These are phyloP conservation scores for Plasmodium ovale DNA, from an alignment of 169 alveolate species.

Conservation along the genomic window DNA sequence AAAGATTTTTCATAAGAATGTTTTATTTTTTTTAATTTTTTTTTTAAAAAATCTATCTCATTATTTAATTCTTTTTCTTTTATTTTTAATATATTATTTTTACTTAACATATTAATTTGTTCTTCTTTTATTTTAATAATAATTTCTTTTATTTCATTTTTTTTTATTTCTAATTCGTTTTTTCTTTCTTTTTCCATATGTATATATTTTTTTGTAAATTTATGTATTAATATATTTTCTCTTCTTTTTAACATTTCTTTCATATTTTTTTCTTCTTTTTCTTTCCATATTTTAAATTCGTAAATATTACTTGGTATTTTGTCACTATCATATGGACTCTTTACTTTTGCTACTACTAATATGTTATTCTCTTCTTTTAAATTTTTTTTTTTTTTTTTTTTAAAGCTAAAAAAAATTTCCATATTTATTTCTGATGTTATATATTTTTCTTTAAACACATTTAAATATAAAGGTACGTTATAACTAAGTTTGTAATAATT, in stretches of 20 bases:
- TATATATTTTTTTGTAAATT: conserved; percentile 43
- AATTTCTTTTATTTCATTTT: conserved; percentile 68
- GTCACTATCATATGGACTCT: not conserved
- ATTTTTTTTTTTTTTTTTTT: not conserved
- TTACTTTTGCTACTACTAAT: no score
- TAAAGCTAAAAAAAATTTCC: conserved; percentile 7
- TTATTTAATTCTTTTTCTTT: conserved; percentile 65
- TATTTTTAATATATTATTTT: conserved; percentile 24
- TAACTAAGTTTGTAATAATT: conserved; percentile 21
- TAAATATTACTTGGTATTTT: conserved; percentile 30
- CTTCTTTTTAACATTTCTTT: conserved; percentile 21
- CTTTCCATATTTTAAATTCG: conserved; percentile 65
- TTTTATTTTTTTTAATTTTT: conserved; percentile 64
- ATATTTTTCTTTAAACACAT: conserved; percentile 63
- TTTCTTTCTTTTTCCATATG: conserved; percentile 59
- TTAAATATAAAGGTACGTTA: conserved; percentile 14
- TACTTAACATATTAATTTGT: conserved; percentile 45
- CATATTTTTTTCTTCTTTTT: conserved; percentile 33
- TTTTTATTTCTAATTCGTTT: conserved; percentile 54
- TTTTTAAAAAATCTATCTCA: conserved; percentile 31
- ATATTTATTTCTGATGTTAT: conserved; percentile 40
- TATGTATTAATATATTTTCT: conserved; percentile 24
- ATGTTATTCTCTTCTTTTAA: not conserved
- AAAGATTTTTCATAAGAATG: conserved; percentile 55
- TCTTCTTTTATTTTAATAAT: conserved; percentile 55